Evolutionary conservation across 345 rosid genomes (phyloP), one percentile per base, ranked within the genome.

Genomic region (Brassica incana): DNA sequence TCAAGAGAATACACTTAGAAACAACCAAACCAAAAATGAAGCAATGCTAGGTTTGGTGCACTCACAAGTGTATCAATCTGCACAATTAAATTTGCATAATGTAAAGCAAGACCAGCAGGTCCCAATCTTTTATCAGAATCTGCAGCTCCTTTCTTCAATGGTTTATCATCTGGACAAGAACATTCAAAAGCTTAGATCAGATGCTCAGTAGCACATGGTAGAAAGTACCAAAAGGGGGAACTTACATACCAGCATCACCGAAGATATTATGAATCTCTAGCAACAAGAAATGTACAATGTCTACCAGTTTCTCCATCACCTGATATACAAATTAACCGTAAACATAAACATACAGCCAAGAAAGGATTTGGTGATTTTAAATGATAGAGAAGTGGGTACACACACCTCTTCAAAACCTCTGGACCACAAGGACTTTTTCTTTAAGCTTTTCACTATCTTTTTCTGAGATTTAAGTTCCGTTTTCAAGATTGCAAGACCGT

Each of bases 301-400:
- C 98, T 14, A 94, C 98, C 38, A 94, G 90, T 82, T 92, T 90
- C 87, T 92, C 97, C 96, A 90, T 90, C 79, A 90, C 97, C 98
- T 94, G 82, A 16, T 65, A 77, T 25, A 60, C 72, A 82, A 82
- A 78, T 33, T 9, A 74, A 23, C 32, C 0, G 5, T 35, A 30
- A 33, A 66, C 20, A 5, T 30, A 7, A 72, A 38, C 66, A 70
- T 74, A 60, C 78, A 33, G 36, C 36, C 36, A 33, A 33, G 36
- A 33, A 33, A 33, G 36, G 36, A 33, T 33, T 33, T 33, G 36
- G 36, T 33, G 36, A 33, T 33, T 33, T 33, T 33, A 33, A 33
- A 38, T 38, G 59, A 80, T 69, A 33, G 63, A 73, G 33, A 73
- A 73, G 35, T 63, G 18, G 32, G 54, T 40, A 40, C 2, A 38